Evolutionary conservation across 441 rosid species (phyloP).

Genomic region (Populus tomentosa): DNA sequence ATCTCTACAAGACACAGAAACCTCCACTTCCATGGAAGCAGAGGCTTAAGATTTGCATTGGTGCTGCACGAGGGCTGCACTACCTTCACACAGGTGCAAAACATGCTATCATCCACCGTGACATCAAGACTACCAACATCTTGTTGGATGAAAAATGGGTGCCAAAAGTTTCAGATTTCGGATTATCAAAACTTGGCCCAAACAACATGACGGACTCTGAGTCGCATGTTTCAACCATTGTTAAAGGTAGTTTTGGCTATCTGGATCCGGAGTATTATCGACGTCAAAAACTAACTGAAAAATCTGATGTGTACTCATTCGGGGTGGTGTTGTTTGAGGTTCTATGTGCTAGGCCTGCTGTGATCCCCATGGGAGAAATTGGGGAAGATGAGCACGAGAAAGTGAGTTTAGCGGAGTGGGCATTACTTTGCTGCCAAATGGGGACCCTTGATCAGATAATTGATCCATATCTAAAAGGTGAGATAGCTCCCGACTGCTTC

Average conservation of each 20-base stretch:
- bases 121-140: slow-evolving; percentile 57
- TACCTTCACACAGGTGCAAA: slow-evolving; percentile 32
- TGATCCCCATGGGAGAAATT: background rate
- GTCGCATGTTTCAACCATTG: no score
- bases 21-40: slow-evolving; percentile 82
- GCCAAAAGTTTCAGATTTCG: slow-evolving; percentile 33
- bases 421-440: slow-evolving; percentile 9
- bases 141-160: slow-evolving; percentile 21
- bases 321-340: slow-evolving; percentile 40
- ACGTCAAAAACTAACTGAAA: slow-evolving; percentile 21
- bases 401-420: slow-evolving; percentile 23
- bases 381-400: background rate
- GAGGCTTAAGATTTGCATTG: slow-evolving; percentile 84
- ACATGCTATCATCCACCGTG: slow-evolving; percentile 51
- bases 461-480: slow-evolving; percentile 68
- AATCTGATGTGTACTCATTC: slow-evolving; percentile 39
- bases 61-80: slow-evolving; percentile 81
- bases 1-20: slow-evolving; percentile 71
- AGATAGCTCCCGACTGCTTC: slow-evolving; percentile 72
- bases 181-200: slow-evolving; percentile 27
- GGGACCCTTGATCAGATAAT: slow-evolving; percentile 19
- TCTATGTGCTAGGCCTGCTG: slow-evolving; percentile 16
- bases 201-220: background rate
- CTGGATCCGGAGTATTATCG: slow-evolving; percentile 36
- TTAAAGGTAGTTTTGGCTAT: slow-evolving; percentile 31